These are phyloP conservation scores for Blastomyces parvus DNA, from an alignment of 2,329 filamentous ascomycete species.

Conservation along the genomic window DNA sequence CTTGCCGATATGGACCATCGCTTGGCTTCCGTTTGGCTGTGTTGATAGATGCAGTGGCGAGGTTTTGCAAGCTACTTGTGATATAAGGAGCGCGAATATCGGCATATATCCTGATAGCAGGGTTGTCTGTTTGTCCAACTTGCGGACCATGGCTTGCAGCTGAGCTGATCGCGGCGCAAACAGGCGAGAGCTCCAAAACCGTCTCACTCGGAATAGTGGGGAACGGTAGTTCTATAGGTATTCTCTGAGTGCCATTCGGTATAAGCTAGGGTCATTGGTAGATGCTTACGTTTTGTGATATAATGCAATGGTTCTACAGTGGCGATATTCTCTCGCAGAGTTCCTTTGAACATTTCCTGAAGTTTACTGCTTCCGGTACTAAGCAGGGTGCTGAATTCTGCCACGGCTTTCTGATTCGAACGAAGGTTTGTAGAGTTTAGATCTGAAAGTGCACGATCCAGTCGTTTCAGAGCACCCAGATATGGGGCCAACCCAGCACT, in stretches of 20 bases:
- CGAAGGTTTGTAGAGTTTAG: constrained; percentile 85
- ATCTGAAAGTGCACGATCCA: constrained; percentile 73
- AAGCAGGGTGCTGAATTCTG: constrained; percentile 67
- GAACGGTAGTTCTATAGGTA: constrained; percentile 54
- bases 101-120: constrained; percentile 72
- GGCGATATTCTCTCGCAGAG: constrained; percentile 67
- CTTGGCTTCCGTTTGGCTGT: constrained; percentile 65
- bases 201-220: constrained; percentile 70
- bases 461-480: constrained; percentile 77
- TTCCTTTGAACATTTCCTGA: constrained; percentile 71
- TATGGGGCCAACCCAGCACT: constrained; percentile 75
- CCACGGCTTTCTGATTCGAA: constrained; percentile 80
- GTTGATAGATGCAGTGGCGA: constrained; percentile 77
- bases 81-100: constrained; percentile 82
- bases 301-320: constrained; percentile 84
- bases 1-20: constrained; percentile 75
- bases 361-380: constrained; percentile 72
- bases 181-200: constrained; percentile 63
- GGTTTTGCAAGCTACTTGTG: constrained; percentile 68
- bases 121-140: constrained; percentile 46
- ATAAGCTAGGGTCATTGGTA: background rate
- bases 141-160: constrained; percentile 46
- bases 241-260: constrained; percentile 8
- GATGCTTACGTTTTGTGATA: constrained; percentile 66
- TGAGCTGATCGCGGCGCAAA: constrained; percentile 66